Conservation (phyloP, 257 asterid genomes). For the Ehretia macrophylla region DNA sequence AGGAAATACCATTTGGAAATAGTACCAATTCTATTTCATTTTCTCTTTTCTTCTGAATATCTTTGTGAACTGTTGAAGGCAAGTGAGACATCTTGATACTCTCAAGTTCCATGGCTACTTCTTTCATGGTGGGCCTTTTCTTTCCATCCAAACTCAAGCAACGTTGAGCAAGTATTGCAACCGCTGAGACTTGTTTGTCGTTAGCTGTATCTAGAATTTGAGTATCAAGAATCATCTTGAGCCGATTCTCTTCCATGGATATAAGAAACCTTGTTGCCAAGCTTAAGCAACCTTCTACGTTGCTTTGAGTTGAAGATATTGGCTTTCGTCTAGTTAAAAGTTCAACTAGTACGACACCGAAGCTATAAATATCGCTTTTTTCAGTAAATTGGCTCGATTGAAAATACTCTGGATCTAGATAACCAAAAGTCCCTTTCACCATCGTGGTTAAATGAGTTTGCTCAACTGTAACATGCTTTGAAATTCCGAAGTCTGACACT, state of each 20-base stretch:
- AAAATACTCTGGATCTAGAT: conserved; percentile 46
- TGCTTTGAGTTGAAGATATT: conserved; percentile 15
- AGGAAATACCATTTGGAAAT: neutral
- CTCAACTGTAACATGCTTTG: too few species aligned
- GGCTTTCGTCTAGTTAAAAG: conserved; percentile 37
- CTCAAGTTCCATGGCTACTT: conserved; percentile 34
- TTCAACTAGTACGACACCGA: conserved; percentile 34
- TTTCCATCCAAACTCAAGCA: conserved; percentile 40
- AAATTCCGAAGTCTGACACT: too few species aligned
- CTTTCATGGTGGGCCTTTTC: conserved; percentile 40
- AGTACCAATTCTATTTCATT: neutral
- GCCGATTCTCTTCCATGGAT: conserved; percentile 23
- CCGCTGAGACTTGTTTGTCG: conserved; percentile 21
- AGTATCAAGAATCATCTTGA: conserved; percentile 29
- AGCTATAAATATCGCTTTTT: conserved; percentile 39
- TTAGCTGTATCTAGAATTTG: conserved; percentile 25
- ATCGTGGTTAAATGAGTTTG: conserved; percentile 36
- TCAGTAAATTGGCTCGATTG: conserved; percentile 36
- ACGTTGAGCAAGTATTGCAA: conserved; percentile 28
- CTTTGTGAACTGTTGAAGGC: conserved; percentile 1
- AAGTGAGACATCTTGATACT: conserved; percentile 15
- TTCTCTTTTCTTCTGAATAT: neutral
- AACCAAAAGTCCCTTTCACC: conserved; percentile 38
- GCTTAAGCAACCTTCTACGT: conserved; percentile 23
- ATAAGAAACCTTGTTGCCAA: conserved; percentile 20